A percentile compares a stretch with the other conserved stretches of the same genome.
phyloP scores from a whole-genome alignment of 768 basidiomycete genomes.

The Podaxis rugospora region DNA sequence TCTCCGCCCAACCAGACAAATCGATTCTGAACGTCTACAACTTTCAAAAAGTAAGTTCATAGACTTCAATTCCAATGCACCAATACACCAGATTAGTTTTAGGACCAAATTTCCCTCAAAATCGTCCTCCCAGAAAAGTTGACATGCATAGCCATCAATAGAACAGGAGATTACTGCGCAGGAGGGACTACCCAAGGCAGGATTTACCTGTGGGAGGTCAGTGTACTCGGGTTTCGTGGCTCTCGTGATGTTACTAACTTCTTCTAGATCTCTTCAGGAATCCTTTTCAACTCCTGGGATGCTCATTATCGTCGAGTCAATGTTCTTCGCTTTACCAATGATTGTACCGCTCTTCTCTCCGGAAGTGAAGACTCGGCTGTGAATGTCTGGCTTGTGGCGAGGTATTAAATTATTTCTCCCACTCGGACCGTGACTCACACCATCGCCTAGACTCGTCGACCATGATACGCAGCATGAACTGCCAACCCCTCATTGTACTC shows the following conservation, averaged over 20 bases:
- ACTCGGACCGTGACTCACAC: slow-evolving; percentile 12
- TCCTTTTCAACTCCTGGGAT: slow-evolving; percentile 87
- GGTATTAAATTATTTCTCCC: slow-evolving; percentile 44
- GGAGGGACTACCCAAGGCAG: slow-evolving; percentile 87
- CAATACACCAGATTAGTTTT: slow-evolving; percentile 14
- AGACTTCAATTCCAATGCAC: background rate
- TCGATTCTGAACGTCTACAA: slow-evolving; percentile 85
- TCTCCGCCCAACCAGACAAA: slow-evolving; percentile 86
- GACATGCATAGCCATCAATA: slow-evolving; percentile 73
- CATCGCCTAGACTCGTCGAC: slow-evolving; percentile 60
- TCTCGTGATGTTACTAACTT: background rate
- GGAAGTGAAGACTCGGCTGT: slow-evolving; percentile 90
- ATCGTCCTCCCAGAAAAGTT: slow-evolving; percentile 89
- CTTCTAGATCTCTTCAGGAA: slow-evolving; percentile 82
- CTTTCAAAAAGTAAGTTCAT: slow-evolving; percentile 76
- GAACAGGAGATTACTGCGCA: slow-evolving; percentile 71
- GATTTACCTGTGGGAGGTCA: slow-evolving; percentile 94
- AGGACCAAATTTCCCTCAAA: slow-evolving; percentile 90
- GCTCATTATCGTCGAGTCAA: slow-evolving; percentile 92
- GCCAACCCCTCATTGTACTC: slow-evolving; percentile 69
- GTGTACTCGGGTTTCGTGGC: slow-evolving; percentile 22
- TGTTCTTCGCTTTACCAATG: slow-evolving; percentile 77
- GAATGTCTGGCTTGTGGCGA: slow-evolving; percentile 85
- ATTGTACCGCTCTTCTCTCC: slow-evolving; percentile 76
- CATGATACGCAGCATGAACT: slow-evolving; percentile 71